Percentiles rank a stretch among this genome's conserved stretches.
Conservation (phyloP, 2,329 filamentous ascomycete species). For the Fusarium sp. region DNA sequence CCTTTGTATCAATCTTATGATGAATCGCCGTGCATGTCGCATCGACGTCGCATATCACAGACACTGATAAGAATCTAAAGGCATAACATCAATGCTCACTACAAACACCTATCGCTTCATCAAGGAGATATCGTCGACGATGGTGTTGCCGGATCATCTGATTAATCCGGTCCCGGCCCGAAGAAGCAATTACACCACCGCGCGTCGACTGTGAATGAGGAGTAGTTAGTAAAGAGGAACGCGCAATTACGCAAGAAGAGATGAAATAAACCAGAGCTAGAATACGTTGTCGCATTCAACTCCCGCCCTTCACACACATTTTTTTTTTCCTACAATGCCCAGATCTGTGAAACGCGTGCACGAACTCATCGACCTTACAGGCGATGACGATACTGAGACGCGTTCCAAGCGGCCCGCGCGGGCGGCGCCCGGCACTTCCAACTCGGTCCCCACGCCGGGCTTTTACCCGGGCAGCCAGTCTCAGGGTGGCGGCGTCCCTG, state of each 20-base stretch:
- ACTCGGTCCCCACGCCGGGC: background rate
- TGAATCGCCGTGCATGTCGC: background rate
- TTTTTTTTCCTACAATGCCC: slow-evolving; percentile 27
- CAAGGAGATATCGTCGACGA: background rate
- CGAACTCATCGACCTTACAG: slow-evolving; percentile 57
- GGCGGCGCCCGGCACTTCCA: slow-evolving; percentile 9
- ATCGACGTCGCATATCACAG: background rate
- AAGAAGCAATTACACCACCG: slow-evolving; percentile 35
- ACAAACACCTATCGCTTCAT: background rate
- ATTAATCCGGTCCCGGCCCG: slow-evolving; percentile 11
- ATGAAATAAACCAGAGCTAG: background rate
- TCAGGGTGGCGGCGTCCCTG: slow-evolving; percentile 16
- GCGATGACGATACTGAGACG: slow-evolving; percentile 46
- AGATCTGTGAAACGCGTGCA: slow-evolving; percentile 50
- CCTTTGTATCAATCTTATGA: background rate
- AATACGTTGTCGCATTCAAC: background rate
- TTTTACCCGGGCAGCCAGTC: slow-evolving; percentile 26
- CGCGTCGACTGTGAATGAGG: background rate
- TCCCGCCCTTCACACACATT: background rate
- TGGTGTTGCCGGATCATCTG: slow-evolving; percentile 3
- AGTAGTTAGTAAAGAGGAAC: background rate
- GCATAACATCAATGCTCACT: background rate
- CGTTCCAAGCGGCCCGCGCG: slow-evolving; percentile 45
- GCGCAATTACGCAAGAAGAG: background rate
- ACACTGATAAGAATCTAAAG: background rate